phyloP scores from a whole-genome alignment of 306 rosid genomes.

The Castanopsis chinensis region DNA sequence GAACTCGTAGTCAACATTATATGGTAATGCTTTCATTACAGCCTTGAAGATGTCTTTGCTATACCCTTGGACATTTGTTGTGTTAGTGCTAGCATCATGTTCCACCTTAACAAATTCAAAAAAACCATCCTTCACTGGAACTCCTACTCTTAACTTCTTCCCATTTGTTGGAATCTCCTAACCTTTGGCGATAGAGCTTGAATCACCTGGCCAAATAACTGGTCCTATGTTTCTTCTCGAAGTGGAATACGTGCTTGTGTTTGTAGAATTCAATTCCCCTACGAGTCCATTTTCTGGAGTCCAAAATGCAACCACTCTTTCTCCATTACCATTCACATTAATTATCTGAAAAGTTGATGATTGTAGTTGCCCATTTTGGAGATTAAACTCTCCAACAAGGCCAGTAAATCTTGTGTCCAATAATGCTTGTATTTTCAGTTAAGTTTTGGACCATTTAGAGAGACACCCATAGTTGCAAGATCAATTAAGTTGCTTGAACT shows the following conservation, averaged over 20 bases:
- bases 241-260: neutral
- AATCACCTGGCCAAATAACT: slow-evolving; percentile 45
- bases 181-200: slow-evolving; percentile 27
- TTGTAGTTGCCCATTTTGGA: slow-evolving; percentile 35
- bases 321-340: slow-evolving; percentile 27
- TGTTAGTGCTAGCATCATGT: slow-evolving; percentile 3
- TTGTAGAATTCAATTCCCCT: neutral
- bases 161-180: slow-evolving; percentile 31
- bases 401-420: slow-evolving; percentile 34
- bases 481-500: neutral
- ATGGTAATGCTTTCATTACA: slow-evolving; percentile 23
- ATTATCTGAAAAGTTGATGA: slow-evolving; percentile 35
- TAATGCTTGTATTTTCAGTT: slow-evolving; percentile 1
- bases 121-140: slow-evolving; percentile 28
- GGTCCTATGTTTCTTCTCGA: slow-evolving; percentile 8
- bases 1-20: slow-evolving; percentile 21
- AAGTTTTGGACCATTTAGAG: slow-evolving; percentile 21
- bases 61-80: slow-evolving; percentile 6
- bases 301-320: slow-evolving; percentile 8
- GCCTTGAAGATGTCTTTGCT: slow-evolving; percentile 35
- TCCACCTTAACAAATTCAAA: slow-evolving; percentile 21
- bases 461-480: neutral
- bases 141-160: slow-evolving; percentile 33
- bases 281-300: slow-evolving; percentile 10
- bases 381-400: slow-evolving; percentile 38